Conservation (phyloP, 208 protist species). For the Herpetomonas samuelpessoai region DNA sequence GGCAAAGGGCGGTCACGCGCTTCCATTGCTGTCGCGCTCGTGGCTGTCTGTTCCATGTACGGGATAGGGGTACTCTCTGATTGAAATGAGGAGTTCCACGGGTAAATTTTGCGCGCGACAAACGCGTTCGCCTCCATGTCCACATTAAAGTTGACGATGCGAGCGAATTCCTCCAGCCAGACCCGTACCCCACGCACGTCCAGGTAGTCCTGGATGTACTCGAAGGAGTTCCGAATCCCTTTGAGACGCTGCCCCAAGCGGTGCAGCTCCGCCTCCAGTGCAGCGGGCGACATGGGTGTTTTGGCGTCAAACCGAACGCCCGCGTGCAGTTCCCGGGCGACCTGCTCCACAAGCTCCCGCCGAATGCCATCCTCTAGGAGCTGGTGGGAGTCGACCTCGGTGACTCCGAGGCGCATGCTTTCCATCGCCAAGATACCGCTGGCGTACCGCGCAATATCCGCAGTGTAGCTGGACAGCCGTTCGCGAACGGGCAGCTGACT, state of each 20-base stretch:
- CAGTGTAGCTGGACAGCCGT: conserved; percentile 84
- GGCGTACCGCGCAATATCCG: conserved; percentile 93
- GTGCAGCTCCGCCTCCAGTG: conserved; percentile 75
- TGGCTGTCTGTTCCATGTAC: conserved; percentile 49
- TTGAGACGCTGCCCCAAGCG: conserved; percentile 73
- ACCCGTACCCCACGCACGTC: conserved; percentile 96
- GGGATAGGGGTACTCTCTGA: conserved; percentile 93
- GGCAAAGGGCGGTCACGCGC: background rate
- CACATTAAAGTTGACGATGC: conserved; percentile 96
- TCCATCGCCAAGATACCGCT: conserved; percentile 98
- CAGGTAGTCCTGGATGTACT: conserved; percentile 98
- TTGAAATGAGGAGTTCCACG: conserved; percentile 90
- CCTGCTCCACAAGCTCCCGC: conserved; percentile 89
- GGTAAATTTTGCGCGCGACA: conserved; percentile 91
- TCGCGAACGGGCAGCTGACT: conserved; percentile 92
- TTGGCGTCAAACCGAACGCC: conserved; percentile 61
- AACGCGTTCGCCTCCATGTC: conserved; percentile 97
- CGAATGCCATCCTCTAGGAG: conserved; percentile 97
- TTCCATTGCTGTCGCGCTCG: background rate
- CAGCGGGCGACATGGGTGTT: conserved; percentile 26
- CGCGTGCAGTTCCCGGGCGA: conserved; percentile 69
- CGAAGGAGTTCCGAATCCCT: conserved; percentile 93
- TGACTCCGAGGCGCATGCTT: conserved; percentile 96
- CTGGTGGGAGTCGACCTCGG: conserved; percentile 95
- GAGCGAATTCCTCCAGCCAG: conserved; percentile 96